A percentile compares a stretch with the other conserved stretches of the same genome.
Conservation (phyloP, 495 filamentous ascomycete genomes). For the Emericellopsis terricola region DNA sequence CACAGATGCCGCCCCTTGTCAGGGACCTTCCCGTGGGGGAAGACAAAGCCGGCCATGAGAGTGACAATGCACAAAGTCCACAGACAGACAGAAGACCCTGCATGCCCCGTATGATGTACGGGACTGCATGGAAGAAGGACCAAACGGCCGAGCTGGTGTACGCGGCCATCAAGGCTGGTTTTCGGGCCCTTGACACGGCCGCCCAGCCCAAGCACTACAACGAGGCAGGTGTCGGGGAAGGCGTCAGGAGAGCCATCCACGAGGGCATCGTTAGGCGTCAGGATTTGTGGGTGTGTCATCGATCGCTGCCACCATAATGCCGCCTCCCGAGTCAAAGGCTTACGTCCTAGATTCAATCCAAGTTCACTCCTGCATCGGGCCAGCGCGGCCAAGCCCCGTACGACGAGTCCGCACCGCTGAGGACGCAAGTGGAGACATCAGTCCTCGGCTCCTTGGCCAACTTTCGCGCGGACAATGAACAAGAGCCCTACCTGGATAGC, state of each 20-base stretch:
- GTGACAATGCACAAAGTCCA: too few relatives aligned
- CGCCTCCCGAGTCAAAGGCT: conserved; percentile 1
- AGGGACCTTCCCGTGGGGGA: conserved; percentile 1
- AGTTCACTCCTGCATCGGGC: conserved; percentile 46
- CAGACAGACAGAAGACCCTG: too few relatives aligned
- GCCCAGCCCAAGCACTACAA: conserved; percentile 66
- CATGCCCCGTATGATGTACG: conserved; percentile 71
- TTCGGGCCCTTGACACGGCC: conserved; percentile 60
- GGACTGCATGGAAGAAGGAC: conserved; percentile 79
- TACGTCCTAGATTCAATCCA: conserved; percentile 53
- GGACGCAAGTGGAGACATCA: conserved; percentile 45
- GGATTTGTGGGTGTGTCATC: conserved; percentile 38
- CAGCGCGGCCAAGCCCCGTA: conserved; percentile 43
- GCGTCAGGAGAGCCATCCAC: conserved; percentile 36
- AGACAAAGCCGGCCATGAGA: not conserved
- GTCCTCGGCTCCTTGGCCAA: conserved; percentile 52
- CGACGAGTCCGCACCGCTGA: conserved; percentile 29
- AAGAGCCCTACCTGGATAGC: conserved; percentile 48
- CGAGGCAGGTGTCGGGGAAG: conserved; percentile 52
- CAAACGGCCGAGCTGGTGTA: conserved; percentile 47
- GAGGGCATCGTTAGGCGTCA: conserved; percentile 37
- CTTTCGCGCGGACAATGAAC: conserved; percentile 21
- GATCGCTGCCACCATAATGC: not conserved
- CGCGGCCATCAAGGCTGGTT: conserved; percentile 50
- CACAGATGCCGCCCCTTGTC: not conserved